Base-by-base conservation (phyloP, 1,284 basidiomycete species). In the Fomitopsis palustris region DNA sequence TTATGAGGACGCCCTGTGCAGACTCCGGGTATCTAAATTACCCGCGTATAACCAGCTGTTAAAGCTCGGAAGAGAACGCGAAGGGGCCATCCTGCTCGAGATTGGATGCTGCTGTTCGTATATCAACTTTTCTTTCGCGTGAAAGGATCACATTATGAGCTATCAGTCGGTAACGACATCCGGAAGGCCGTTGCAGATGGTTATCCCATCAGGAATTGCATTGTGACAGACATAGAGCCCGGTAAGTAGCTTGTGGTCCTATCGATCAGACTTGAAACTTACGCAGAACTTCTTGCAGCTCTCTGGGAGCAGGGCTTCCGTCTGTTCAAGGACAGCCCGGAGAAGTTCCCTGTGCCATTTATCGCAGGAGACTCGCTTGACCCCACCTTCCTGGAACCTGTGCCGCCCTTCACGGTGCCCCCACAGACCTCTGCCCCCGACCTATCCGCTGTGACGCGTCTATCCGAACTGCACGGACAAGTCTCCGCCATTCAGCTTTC, bases 51-150 rank as follows among this genome's bases (percentile, higher is more conserved):
- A 67, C 4, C 67, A 73, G 17, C 75, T 76, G 4, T 65, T 83
- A 2, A 65, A 74, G 43, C 69, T 83, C 1, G 69, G 72, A 0
- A 66, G 69, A 19, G 70, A 74, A 4, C 75, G 73, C n/a, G 58
- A 71, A n/a, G 70, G 73, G 45, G 78, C 81, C 4, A 75, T 86
- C 35, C 69, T 83, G 8, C 69, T 84, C 1, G 76, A 78, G 43
- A 65, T 77, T 21, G 76, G 73, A 4, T 82, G 81, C 61, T 82
- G 79, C 64, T 80, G 82, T 83, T 23, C 27, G 12, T 45, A n/a
- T 47, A 17, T 6, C 16, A 21, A 29, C n/a, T n/a, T 29, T 17
- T 29, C 38, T 17, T 14, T 8, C 25, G n/a, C 33, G 9, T n/a
- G 9, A n/a, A 19, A 38, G n/a, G 29, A 19, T 25, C 43, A 19